Evolutionary conservation across 1,139 yeast genomes (phyloP).

Genomic region (Saccharomyces hybrid): DNA sequence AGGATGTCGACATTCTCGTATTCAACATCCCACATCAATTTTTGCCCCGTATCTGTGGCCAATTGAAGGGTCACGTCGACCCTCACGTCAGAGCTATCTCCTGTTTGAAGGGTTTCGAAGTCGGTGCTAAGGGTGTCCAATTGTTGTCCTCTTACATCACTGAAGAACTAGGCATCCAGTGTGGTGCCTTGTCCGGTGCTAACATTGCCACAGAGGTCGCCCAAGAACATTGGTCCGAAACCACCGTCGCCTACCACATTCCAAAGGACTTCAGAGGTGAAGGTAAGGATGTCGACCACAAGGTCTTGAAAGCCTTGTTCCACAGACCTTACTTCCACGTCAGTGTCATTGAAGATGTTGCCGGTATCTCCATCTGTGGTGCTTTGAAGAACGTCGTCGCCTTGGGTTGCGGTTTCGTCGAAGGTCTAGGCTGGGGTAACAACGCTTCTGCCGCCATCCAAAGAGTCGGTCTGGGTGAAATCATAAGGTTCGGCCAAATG

Average conservation of each 20-base stretch:
- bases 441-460: conserved; percentile 94
- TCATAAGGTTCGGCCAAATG: conserved; percentile 71
- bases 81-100: conserved; percentile 77
- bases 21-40: conserved; percentile 96
- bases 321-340: conserved; percentile 97
- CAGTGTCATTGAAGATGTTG: conserved; percentile 78
- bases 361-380: conserved; percentile 91
- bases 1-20: conserved; percentile 72
- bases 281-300: conserved; percentile 66
- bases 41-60: conserved; percentile 61
- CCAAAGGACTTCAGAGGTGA: conserved; percentile 64
- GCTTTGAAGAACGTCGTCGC: conserved; percentile 94
- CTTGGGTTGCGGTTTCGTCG: conserved; percentile 90
- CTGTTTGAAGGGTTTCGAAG: conserved; percentile 88
- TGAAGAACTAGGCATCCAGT: conserved; percentile 70
- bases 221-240: conserved; percentile 85
- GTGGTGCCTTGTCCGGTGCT: conserved; percentile 95
- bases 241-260: conserved; percentile 82
- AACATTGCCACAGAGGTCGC: conserved; percentile 95
- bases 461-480: conserved; percentile 88
- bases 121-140: conserved; percentile 70
- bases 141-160: conserved; percentile 69
- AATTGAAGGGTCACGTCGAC: conserved; percentile 66
- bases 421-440: conserved; percentile 97
- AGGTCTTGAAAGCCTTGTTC: conserved; percentile 64